phyloP scores from a whole-genome alignment of 1,284 basidiomycete species.

The Hortiboletus rubellus region DNA sequence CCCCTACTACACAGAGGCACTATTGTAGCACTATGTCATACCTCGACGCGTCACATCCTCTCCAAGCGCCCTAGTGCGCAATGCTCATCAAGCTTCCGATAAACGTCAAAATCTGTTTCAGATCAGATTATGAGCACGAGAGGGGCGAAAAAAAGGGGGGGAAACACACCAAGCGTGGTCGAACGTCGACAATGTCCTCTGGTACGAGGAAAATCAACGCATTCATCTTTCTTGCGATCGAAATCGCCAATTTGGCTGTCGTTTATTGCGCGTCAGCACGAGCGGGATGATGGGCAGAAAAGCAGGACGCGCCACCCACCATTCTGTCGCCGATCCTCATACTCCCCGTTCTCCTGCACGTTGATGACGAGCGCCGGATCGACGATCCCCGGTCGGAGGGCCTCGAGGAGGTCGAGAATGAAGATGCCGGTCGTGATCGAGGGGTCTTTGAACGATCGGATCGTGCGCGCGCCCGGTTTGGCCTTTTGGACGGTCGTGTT shows the following conservation, averaged over 20 bases:
- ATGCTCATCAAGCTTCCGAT: slow-evolving; percentile 70
- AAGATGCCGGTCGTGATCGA: slow-evolving; percentile 89
- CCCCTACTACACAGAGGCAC: not conserved
- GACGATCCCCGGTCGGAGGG: slow-evolving; percentile 91
- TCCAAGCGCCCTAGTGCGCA: slow-evolving; percentile 33
- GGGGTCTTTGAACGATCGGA: slow-evolving; percentile 95
- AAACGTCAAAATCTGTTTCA: slow-evolving; percentile 63
- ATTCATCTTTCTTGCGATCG: slow-evolving; percentile 96
- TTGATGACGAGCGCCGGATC: slow-evolving; percentile 81
- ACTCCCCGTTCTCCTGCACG: slow-evolving; percentile 66
- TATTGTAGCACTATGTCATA: not conserved
- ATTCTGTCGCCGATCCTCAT: slow-evolving; percentile 92
- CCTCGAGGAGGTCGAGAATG: slow-evolving; percentile 92
- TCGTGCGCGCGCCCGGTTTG: slow-evolving; percentile 65
- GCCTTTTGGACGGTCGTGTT: slow-evolving; percentile 82
- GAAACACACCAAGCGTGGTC: slow-evolving; percentile 72
- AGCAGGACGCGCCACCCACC: slow-evolving; percentile 51
- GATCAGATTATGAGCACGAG: not conserved
- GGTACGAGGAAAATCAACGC: slow-evolving; percentile 97
- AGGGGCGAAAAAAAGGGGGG: not conserved
- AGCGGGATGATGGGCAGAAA: too few species aligned
- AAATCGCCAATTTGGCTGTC: slow-evolving; percentile 92
- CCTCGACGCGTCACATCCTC: not conserved
- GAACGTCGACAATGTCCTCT: slow-evolving; percentile 91
- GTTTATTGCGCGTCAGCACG: not conserved